A percentile compares a stretch with the other conserved stretches of the same genome.
Evolutionary conservation across 1,284 basidiomycete genomes (phyloP).

Genomic region (Cutaneotrichosporon sp.): DNA sequence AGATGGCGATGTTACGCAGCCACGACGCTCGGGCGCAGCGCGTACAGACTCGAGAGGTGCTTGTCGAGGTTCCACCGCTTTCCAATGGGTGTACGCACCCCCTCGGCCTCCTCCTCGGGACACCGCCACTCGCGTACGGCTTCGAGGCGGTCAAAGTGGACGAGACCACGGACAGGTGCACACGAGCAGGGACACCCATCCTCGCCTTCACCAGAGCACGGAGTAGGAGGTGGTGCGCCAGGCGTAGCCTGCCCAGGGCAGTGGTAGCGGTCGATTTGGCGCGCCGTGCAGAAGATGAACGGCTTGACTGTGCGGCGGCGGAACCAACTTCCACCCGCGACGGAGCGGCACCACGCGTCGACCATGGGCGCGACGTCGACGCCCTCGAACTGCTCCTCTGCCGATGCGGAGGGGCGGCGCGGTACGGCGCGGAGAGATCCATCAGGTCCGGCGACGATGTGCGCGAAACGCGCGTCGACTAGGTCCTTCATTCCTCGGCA

Average conservation of each 20-base stretch:
- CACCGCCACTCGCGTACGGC: background rate
- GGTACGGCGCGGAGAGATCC: background rate
- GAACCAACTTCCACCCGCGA: background rate
- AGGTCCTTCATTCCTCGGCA: background rate
- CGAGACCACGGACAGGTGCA: background rate
- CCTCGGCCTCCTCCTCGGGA: background rate
- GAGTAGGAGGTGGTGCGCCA: background rate
- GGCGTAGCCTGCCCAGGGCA: background rate
- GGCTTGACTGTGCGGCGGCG: background rate
- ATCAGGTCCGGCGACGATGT: background rate
- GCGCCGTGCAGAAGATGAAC: background rate
- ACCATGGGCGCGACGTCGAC: slow-evolving; percentile 3
- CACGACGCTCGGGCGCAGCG: background rate
- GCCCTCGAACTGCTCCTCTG: background rate
- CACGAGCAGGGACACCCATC: background rate
- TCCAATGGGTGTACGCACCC: background rate
- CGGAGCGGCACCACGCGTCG: slow-evolving; percentile 4
- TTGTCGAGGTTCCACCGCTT: background rate
- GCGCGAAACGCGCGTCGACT: slow-evolving; percentile 1
- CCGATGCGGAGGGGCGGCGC: background rate
- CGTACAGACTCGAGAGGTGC: slow-evolving; percentile 1
- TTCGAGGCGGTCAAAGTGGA: slow-evolving; percentile 3
- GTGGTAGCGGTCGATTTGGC: slow-evolving; percentile 3
- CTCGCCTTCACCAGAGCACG: background rate
- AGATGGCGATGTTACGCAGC: background rate